Evolutionary conservation across 225 moss, liverwort and hornwort genomes (phyloP).

Genomic region (Sphagnum tenellum): DNA sequence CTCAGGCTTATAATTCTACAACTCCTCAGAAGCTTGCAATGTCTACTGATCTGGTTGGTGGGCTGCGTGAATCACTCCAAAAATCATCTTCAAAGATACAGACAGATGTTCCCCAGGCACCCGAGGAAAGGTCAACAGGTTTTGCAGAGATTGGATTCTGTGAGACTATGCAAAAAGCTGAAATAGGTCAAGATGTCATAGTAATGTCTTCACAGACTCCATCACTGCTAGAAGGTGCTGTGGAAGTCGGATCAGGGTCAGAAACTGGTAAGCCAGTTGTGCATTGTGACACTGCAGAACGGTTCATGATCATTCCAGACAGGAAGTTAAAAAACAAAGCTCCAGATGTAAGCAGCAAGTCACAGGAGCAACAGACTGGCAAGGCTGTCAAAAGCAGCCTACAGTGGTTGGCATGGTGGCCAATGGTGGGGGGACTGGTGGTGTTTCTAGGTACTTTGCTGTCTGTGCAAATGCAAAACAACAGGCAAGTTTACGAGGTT

Average conservation of each 20-base stretch:
- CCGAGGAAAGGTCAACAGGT: constrained; percentile 19
- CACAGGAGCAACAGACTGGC: neutral
- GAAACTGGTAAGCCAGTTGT: no score
- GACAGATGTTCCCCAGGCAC: constrained; percentile 10
- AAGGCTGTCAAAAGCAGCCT: neutral
- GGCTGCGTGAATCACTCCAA: constrained; percentile 50
- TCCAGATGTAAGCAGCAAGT: no score
- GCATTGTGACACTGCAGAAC: no score
- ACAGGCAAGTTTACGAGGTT: constrained; percentile 36
- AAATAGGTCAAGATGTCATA: no score
- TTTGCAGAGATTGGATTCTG: constrained; percentile 7
- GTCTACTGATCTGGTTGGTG: constrained; percentile 54
- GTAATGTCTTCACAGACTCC: no score
- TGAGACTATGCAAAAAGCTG: no score
- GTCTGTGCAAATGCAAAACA: neutral
- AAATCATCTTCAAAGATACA: constrained; percentile 17
- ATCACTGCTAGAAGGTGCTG: no score
- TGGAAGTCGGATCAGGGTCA: no score
- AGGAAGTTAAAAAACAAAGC: no score
- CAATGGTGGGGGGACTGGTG: constrained; percentile 15
- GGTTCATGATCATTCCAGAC: no score
- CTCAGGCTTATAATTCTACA: neutral
- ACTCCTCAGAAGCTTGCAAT: constrained; percentile 27
- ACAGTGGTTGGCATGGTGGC: constrained; percentile 7
- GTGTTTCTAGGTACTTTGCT: constrained; percentile 15